Base-by-base conservation (phyloP, 768 basidiomycete genomes). In the Boletus speciosus region DNA sequence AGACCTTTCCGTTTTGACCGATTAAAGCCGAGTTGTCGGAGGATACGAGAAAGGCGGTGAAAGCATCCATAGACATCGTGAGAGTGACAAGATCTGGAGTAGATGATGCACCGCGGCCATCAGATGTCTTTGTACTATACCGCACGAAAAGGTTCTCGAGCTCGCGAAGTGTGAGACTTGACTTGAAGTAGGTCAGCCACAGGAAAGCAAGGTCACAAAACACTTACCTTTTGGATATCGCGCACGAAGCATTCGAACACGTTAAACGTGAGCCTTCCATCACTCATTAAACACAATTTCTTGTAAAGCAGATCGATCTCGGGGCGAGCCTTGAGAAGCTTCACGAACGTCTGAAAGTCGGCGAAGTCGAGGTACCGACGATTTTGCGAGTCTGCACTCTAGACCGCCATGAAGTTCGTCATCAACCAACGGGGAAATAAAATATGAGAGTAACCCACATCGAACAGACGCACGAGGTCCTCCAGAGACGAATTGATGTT, bases 311-410 rank as follows among this genome's bases (percentile, higher is more conserved):
- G 63, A 49, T 89, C 84, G 1, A 98, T 68, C 45, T 98, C 96
- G 0, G 89, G 85, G 15, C 96, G 83, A n/a, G 79, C 76, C 66
- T 93, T 95, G 52, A 97, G 79, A 32, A 84, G 68, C 63, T 86
- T 89, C 58, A 95, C 88, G 56, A 98, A 93, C 12, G 73, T 76
- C 59, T 88, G 86, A 68, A 96, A 98, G 52, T 85, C 86, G 1
- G 75, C 57, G 63, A 93, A 93, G 66, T 92, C 83, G 32, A 97
- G 81, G 57, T 78, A 82, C 0, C 80, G 81, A 1, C 76, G 76
- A 12, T 73, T 65, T 47, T 78, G 68, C 3, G 70, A 66, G 67
- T 93, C 90, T 9, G 86, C 84, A 71, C 79, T 76, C 90, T 92
- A 60, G 14, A 41, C 5, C 12, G 29, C 31, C 35, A 41, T 58